A percentile compares a stretch with the other conserved stretches of the same genome.
These are phyloP conservation scores for Ambrosiella beaveri DNA, from an alignment of 2,329 filamentous ascomycete species.

Conservation along the genomic window DNA sequence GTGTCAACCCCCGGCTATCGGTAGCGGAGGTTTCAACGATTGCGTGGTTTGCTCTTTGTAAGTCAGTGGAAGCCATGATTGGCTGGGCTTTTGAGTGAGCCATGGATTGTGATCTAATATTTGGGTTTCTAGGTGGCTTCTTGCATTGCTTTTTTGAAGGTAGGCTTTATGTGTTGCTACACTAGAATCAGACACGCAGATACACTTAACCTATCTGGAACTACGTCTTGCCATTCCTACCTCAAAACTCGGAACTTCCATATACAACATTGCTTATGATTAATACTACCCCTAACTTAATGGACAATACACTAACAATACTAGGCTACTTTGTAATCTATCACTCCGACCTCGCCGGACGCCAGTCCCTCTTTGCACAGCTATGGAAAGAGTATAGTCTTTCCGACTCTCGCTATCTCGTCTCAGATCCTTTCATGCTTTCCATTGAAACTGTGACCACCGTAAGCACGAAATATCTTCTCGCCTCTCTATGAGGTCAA, in stretches of 20 bases:
- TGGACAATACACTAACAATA: background rate
- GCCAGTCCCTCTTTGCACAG: slow-evolving; percentile 61
- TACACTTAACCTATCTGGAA: background rate
- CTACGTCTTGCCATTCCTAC: background rate
- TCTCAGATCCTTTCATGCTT: slow-evolving; percentile 66
- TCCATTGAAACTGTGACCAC: slow-evolving; percentile 73
- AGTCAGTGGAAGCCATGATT: background rate
- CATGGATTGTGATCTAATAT: too few relatives aligned
- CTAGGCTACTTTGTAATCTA: slow-evolving; percentile 60
- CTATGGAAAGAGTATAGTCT: slow-evolving; percentile 87
- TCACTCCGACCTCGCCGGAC: slow-evolving; percentile 45
- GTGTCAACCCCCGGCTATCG: background rate
- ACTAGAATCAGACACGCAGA: background rate
- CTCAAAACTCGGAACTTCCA: too few relatives aligned
- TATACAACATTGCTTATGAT: too few relatives aligned
- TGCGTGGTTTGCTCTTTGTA: slow-evolving; percentile 10
- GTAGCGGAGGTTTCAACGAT: slow-evolving; percentile 1
- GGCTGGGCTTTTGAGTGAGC: background rate
- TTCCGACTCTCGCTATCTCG: slow-evolving; percentile 75
- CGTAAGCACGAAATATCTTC: slow-evolving; percentile 27
- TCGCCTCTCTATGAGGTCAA: background rate
- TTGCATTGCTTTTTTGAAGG: slow-evolving; percentile 75
- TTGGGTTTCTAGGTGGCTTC: slow-evolving; percentile 32
- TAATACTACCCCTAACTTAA: background rate
- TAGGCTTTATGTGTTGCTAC: slow-evolving; percentile 17